Evolutionary conservation across 2,329 filamentous ascomycete species (phyloP).

Genomic region (Paraconiothyrium sp.): DNA sequence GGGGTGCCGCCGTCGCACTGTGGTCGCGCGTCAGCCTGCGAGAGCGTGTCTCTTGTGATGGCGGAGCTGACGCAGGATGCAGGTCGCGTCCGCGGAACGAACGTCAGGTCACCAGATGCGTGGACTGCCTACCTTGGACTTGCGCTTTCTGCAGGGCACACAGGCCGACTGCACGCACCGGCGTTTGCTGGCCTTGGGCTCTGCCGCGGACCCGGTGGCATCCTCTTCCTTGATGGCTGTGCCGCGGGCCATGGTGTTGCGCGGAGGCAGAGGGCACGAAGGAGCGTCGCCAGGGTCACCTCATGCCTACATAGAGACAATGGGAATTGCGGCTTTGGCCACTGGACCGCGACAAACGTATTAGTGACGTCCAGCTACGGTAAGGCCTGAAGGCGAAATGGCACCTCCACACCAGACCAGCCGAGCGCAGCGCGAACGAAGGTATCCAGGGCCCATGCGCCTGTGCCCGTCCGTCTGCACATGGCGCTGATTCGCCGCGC

Average conservation of each 20-base stretch:
- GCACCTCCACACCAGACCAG: conserved; percentile 7
- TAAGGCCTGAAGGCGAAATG: conserved; percentile 6
- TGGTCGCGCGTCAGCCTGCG: conserved; percentile 26
- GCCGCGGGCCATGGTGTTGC: conserved; percentile 44
- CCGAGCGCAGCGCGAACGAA: conserved; percentile 8
- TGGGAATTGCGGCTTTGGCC: conserved; percentile 14
- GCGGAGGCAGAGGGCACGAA: conserved; percentile 19
- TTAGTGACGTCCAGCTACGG: conserved; percentile 26
- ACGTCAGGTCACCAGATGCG: background rate
- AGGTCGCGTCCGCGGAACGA: conserved; percentile 16
- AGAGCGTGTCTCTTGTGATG: background rate
- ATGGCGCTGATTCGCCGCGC: conserved; percentile 6
- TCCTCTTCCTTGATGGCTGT: conserved; percentile 33
- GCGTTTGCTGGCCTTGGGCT: conserved; percentile 43
- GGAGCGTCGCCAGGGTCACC: conserved; percentile 12
- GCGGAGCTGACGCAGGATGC: conserved; percentile 3
- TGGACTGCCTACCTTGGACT: conserved; percentile 55
- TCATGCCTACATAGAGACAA: conserved; percentile 5
- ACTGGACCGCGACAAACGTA: conserved; percentile 19
- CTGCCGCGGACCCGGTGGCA: conserved; percentile 27
- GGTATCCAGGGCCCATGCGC: conserved; percentile 3
- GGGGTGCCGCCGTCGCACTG: conserved; percentile 62
- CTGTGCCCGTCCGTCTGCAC: conserved; percentile 1
- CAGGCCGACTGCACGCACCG: conserved; percentile 54
- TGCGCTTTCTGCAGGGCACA: conserved; percentile 61